Percentiles rank a stretch among this genome's conserved stretches.
These are phyloP conservation scores for Alternaria sp. DNA, from an alignment of 2,329 filamentous ascomycete genomes.

Conservation along the genomic window DNA sequence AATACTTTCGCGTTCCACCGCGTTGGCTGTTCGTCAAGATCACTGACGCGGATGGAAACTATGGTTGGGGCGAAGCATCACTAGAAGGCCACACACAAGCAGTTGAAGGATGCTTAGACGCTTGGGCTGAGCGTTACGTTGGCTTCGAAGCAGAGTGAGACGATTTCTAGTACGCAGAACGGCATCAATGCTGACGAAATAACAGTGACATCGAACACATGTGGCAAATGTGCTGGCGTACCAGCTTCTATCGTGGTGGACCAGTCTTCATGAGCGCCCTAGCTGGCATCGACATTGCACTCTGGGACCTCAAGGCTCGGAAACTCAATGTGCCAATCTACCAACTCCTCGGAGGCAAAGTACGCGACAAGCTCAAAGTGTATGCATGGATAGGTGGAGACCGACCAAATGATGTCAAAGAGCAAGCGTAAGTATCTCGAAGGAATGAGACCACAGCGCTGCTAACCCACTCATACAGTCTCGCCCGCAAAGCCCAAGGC, in stretches of 20 bases:
- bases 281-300: constrained; percentile 77
- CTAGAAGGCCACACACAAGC: constrained; percentile 76
- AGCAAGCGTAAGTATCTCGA: constrained; percentile 60
- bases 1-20: constrained; percentile 77
- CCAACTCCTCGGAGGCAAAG: constrained; percentile 75
- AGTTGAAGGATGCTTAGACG: constrained; percentile 75
- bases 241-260: constrained; percentile 76
- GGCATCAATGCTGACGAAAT: not conserved
- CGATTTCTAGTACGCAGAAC: rapidly evolving
- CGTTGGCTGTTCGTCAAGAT: constrained; percentile 82
- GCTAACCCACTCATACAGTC: constrained; percentile 45
- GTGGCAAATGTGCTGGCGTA: constrained; percentile 75
- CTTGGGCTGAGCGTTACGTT: constrained; percentile 66
- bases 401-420: constrained; percentile 69
- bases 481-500: constrained; percentile 65
- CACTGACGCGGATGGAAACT: constrained; percentile 67
- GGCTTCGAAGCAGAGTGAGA: constrained; percentile 73
- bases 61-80: constrained; percentile 77
- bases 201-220: constrained; percentile 77
- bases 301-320: constrained; percentile 78
- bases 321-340: constrained; percentile 72
- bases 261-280: constrained; percentile 82
- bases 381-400: constrained; percentile 83
- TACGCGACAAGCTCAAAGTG: constrained; percentile 72
- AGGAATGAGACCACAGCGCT: not conserved